Base-by-base conservation (phyloP, 2,329 filamentous ascomycete genomes). In the Verruconis gallopava region DNA sequence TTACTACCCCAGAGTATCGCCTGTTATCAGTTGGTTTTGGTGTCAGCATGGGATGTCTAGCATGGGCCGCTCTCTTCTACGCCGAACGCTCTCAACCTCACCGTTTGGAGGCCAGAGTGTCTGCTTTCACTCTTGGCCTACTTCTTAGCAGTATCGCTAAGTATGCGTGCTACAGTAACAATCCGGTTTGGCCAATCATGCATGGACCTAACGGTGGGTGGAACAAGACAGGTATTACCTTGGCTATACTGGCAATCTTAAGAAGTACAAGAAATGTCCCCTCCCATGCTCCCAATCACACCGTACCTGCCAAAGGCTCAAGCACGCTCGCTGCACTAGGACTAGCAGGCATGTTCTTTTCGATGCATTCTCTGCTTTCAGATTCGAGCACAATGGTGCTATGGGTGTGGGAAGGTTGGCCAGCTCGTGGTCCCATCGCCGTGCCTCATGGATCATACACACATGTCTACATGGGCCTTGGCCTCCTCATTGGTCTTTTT, bases 321-420 rank as follows among this genome's bases (percentile, higher is more conserved):
- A 71, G 78, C 1, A 50, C 80, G 4, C 67, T 93, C 34, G 77
- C 85, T 21, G 82, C 79, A 6, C 62, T 91, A 38, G 85, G 91
- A 45, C 62, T 96, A 43, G 86, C 76, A 18, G 89, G 86, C 21
- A 62, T 95, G 5, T 72, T 95, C 55, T 98, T 98, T 54, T 84
- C 75, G 4, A 71, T 96, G 55, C 91, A 96, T 58, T 95, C 88
- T 1, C 69, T 98, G 6, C 72, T 98, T 9, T 95, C 91, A 0
- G 91, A 98, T 58, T 93, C 88, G 0, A 96, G 91, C 66, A 98
- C 91, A 42, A 96, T 98, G 86, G 95, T 96, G 44, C 72, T 88
- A 13, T 98, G 91, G 91, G 85, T 85, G 2, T 98, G 91, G 91
- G 86, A 95, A 52, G 91, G 91, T 4, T 98, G 83, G 53, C 91